phyloP scores from a whole-genome alignment of 495 filamentous ascomycete genomes.

The Aspergillus carlsbadensis region DNA sequence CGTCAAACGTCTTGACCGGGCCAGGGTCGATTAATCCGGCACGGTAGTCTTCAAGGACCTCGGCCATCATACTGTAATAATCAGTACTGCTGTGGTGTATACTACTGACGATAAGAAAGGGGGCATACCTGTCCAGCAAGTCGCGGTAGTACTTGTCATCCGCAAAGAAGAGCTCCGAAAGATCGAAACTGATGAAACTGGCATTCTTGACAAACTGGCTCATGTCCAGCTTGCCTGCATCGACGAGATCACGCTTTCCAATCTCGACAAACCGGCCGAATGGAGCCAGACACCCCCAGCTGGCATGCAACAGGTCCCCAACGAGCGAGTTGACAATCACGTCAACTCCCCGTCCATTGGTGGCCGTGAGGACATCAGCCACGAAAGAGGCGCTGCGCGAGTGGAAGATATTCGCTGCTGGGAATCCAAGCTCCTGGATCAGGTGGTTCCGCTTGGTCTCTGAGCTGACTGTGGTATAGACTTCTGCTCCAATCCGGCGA shows the following conservation, averaged over 20 bases:
- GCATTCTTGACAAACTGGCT: not conserved
- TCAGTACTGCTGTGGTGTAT: too few relatives aligned
- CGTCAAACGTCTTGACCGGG: not conserved
- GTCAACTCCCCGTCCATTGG: conserved; percentile 48
- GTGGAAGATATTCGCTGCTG: conserved; percentile 46
- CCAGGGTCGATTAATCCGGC: not conserved
- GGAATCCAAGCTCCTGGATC: conserved; percentile 30
- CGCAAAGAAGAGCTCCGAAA: not conserved
- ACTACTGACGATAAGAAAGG: too few relatives aligned
- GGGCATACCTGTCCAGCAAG: too few relatives aligned
- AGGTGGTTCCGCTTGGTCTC: conserved; percentile 41
- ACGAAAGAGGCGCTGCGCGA: conserved; percentile 47
- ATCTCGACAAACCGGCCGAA: conserved; percentile 56
- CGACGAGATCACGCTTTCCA: conserved; percentile 7
- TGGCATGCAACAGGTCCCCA: conserved; percentile 42
- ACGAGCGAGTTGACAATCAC: conserved; percentile 51
- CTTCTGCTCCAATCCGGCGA: conserved; percentile 18
- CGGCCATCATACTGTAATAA: too few relatives aligned
- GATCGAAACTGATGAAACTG: not conserved
- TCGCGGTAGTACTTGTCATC: not conserved
- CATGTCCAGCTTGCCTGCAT: not conserved
- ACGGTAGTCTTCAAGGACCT: not conserved
- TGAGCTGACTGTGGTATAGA: conserved; percentile 48
- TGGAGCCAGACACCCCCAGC: conserved; percentile 52
- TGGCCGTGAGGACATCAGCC: conserved; percentile 45